Percentiles rank a stretch among this genome's conserved stretches.
Conservation (phyloP, 176 grass and related monocot species). For the Musa itinerans region DNA sequence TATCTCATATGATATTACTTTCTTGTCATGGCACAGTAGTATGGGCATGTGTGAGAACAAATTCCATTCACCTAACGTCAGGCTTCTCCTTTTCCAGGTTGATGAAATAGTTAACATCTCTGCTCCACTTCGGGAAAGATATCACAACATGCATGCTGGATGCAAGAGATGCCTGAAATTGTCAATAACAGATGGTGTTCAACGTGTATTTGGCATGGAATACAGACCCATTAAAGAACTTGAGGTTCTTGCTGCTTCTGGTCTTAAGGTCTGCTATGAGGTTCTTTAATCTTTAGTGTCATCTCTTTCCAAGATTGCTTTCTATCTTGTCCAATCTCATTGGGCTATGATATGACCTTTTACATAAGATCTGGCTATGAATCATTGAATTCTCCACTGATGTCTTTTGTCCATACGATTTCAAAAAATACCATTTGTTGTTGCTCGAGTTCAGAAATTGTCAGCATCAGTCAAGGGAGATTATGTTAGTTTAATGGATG, state of each 20-base stretch:
- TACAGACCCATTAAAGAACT: slow-evolving; percentile 81
- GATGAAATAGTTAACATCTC: slow-evolving; percentile 85
- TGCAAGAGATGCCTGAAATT: slow-evolving; percentile 81
- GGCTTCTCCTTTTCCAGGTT: slow-evolving; percentile 37
- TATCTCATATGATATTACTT: too few species aligned
- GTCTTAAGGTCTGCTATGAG: slow-evolving; percentile 65
- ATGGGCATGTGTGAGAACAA: background rate
- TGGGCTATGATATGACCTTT: background rate
- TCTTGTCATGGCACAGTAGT: background rate
- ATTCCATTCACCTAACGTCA: background rate
- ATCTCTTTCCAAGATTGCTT: slow-evolving; percentile 7
- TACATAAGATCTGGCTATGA: background rate
- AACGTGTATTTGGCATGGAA: slow-evolving; percentile 69
- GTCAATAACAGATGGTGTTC: slow-evolving; percentile 82
- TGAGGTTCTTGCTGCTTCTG: slow-evolving; percentile 74
- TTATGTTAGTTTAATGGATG: too few species aligned
- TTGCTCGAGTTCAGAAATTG: background rate
- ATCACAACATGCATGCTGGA: slow-evolving; percentile 40
- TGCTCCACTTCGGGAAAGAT: slow-evolving; percentile 75
- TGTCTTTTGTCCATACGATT: background rate
- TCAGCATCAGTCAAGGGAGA: background rate
- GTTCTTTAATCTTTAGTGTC: slow-evolving; percentile 2
- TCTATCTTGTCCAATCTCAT: background rate
- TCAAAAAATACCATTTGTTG: background rate
- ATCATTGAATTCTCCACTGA: background rate